A percentile compares a stretch with the other conserved stretches of the same genome.
These are phyloP conservation scores for Marvania coccoides DNA, from an alignment of 139 green algal genomes.

Conservation along the genomic window DNA sequence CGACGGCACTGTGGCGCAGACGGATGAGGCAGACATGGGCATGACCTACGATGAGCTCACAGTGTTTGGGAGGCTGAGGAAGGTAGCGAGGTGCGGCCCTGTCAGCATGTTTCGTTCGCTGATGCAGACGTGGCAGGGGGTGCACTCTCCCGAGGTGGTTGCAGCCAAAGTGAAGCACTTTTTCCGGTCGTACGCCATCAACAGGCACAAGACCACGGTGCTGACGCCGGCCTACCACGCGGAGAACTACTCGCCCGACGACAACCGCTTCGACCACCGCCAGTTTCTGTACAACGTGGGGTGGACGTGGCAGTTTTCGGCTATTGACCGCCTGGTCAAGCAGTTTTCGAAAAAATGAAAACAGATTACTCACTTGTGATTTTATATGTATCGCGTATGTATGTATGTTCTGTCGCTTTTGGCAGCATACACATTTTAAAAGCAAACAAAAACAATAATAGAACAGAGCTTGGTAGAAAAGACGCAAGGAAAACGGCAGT, in stretches of 20 bases:
- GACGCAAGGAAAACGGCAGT: no score
- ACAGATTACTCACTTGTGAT: neutral
- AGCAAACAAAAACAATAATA: no score
- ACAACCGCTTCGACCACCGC: slow-evolving; percentile 92
- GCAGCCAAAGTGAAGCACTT: slow-evolving; percentile 85
- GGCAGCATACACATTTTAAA: neutral
- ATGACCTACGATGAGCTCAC: slow-evolving; percentile 92
- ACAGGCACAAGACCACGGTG: slow-evolving; percentile 95
- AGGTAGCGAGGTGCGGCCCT: slow-evolving; percentile 78
- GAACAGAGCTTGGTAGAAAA: no score
- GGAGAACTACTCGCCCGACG: slow-evolving; percentile 91
- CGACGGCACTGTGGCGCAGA: slow-evolving; percentile 47
- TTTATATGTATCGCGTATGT: neutral
- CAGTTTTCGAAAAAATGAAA: neutral
- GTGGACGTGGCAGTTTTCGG: slow-evolving; percentile 84
- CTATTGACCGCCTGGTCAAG: slow-evolving; percentile 58
- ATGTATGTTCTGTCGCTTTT: neutral
- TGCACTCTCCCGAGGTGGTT: slow-evolving; percentile 35
- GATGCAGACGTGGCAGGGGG: slow-evolving; percentile 39
- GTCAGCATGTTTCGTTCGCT: slow-evolving; percentile 79
- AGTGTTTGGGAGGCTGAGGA: slow-evolving; percentile 83
- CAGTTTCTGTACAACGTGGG: slow-evolving; percentile 90
- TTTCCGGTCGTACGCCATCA: slow-evolving; percentile 92
- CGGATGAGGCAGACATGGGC: slow-evolving; percentile 91
- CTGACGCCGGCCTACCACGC: slow-evolving; percentile 95